Base-by-base conservation (phyloP, 2,329 filamentous ascomycete species). In the Pseudocercospora cruenta region DNA sequence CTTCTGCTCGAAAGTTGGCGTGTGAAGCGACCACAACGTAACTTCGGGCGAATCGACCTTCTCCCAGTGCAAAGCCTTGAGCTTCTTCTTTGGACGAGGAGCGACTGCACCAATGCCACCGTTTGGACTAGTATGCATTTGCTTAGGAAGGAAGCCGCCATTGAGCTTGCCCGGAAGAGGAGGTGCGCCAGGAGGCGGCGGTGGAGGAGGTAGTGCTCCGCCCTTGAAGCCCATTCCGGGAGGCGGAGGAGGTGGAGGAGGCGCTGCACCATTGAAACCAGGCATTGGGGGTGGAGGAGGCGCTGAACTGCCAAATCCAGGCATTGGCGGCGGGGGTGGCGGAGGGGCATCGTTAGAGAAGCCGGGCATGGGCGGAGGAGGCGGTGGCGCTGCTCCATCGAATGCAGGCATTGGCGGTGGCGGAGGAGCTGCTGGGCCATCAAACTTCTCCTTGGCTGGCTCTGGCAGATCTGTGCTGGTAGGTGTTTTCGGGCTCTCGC, bases 11-110 rank as follows among this genome's bases (percentile, higher is more conserved):
- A 89, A 87, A n/a, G 92, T 96, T 4, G 92, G 91, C 31, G 91
- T 88, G 78, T 96, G 93, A 7, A 88, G 86, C 36, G 93, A 94
- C 94, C 94, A 98, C 73, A 97, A 92, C 62, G 94, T 97, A 59
- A 93, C 91, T 77, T 95, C 89, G 22, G 93, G 92, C 61, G 91
- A 87, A 80, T 99, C 95, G 62, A 99, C 93, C 84, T 98, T 98
- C 81, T 99, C 95, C 94, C 95, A 98, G 82, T 99, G 95, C 72
- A 99, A 86, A 66, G 94, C 94, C 88, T 99, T 99, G 80, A 99
- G 92, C 85, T 98, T 99, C 88, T 97, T 98, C 87, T 97, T 98
- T 22, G 95, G 93, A 73, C 94, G 86, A 60, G 93, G 92, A 67
- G 93, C 91, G 39, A 92, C 90, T 73, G 96, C 81, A 51, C 90